Conservation (phyloP, 2,329 filamentous ascomycete genomes). For the Iodosphaeria phyllophila region DNA sequence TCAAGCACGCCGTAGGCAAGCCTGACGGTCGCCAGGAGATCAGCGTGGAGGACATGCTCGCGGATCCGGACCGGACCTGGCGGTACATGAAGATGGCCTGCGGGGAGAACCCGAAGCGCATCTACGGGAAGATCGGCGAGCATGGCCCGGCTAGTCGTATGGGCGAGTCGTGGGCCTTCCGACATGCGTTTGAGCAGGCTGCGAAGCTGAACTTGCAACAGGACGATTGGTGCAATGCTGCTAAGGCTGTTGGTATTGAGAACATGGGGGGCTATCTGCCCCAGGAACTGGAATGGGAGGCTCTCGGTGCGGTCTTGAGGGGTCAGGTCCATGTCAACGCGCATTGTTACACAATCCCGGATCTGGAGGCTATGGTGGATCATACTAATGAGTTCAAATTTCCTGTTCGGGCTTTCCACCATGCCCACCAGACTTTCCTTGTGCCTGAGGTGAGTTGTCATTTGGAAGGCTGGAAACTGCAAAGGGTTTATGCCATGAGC, state of each 20-base stretch:
- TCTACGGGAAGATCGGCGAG: slow-evolving; percentile 36
- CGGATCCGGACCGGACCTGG: slow-evolving; percentile 45
- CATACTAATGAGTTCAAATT: slow-evolving; percentile 59
- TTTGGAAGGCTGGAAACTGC: no score
- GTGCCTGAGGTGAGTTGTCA: no score
- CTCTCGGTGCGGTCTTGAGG: slow-evolving; percentile 39
- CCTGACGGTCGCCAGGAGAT: slow-evolving; percentile 41
- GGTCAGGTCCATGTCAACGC: slow-evolving; percentile 53
- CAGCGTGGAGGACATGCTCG: slow-evolving; percentile 43
- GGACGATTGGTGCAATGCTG: slow-evolving; percentile 48
- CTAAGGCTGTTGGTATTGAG: slow-evolving; percentile 27
- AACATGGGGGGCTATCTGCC: slow-evolving; percentile 39
- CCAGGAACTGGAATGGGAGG: slow-evolving; percentile 43
- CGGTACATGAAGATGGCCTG: slow-evolving; percentile 65
- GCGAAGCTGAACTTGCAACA: slow-evolving; percentile 35
- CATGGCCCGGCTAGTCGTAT: slow-evolving; percentile 39
- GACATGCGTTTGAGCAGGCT: slow-evolving; percentile 48
- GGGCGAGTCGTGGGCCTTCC: slow-evolving; percentile 51
- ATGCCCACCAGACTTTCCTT: slow-evolving; percentile 47
- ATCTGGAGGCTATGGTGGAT: slow-evolving; percentile 50
- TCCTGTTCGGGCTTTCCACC: slow-evolving; percentile 46
- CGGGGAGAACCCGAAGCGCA: slow-evolving; percentile 48
- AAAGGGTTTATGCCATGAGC: no score
- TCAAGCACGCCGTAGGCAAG: slow-evolving; percentile 48
- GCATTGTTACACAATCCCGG: slow-evolving; percentile 52